Conservation (phyloP, 805 yeast species). For the Kodamaea laetipori region DNA sequence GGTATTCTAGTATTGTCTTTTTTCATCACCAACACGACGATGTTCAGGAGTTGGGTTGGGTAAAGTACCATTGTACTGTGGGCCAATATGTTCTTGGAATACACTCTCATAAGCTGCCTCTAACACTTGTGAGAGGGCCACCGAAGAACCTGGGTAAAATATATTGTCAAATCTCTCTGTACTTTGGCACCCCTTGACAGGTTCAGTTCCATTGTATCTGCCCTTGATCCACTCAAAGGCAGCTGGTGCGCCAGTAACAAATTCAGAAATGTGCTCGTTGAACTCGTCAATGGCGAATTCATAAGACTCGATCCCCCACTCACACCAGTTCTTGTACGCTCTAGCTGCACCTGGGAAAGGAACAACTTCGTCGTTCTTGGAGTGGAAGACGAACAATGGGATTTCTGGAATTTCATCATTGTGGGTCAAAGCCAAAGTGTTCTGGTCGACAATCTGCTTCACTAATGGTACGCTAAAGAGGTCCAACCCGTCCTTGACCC, state of each 20-base stretch:
- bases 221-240: conserved; percentile 24
- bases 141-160: conserved; percentile 41
- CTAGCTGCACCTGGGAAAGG: conserved; percentile 14
- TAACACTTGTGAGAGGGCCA: background rate
- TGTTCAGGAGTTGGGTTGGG: conserved; percentile 2
- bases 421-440: conserved; percentile 23
- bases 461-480: too few species aligned
- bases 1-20: too few species aligned
- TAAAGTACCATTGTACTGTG: background rate
- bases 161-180: conserved; percentile 49
- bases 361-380: conserved; percentile 16
- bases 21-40: background rate
- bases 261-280: conserved; percentile 21
- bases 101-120: conserved; percentile 1
- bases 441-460: conserved; percentile 19
- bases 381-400: conserved; percentile 18
- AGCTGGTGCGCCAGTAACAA: conserved; percentile 16
- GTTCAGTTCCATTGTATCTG: conserved; percentile 17
- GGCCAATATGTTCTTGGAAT: conserved; percentile 6
- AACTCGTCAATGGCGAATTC: conserved; percentile 13
- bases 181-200: conserved; percentile 22
- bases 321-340: conserved; percentile 18
- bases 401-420: conserved; percentile 15
- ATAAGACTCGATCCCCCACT: conserved; percentile 13
- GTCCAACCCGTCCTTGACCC: conserved; percentile 19